A percentile compares a stretch with the other conserved stretches of the same genome.
These are phyloP conservation scores for Dothideomycetes sp. DNA, from an alignment of 2,329 filamentous ascomycete species.

Conservation along the genomic window DNA sequence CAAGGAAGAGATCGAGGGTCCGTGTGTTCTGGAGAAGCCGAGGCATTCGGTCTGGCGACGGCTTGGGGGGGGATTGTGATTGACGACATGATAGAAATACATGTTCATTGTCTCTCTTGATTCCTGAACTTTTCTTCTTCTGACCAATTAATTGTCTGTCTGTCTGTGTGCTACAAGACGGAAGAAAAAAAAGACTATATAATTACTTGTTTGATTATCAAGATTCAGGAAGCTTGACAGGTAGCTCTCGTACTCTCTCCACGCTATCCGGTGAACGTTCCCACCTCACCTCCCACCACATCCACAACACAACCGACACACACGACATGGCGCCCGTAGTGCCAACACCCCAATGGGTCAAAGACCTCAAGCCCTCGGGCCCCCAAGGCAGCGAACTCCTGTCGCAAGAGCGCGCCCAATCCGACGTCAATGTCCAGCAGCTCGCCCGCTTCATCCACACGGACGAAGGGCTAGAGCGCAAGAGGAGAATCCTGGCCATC, in stretches of 20 bases:
- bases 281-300: too few species aligned
- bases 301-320: not conserved
- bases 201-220: too few species aligned
- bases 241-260: too few species aligned
- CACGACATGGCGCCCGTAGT: constrained; percentile 10
- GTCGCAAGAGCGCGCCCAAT: constrained; percentile 54
- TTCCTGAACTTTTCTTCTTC: not conserved
- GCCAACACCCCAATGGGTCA: constrained; percentile 49
- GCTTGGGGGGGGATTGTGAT: not conserved
- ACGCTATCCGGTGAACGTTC: too few species aligned
- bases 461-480: constrained; percentile 50
- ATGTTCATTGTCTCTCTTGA: not conserved
- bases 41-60: not conserved
- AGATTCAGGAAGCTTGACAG: too few species aligned
- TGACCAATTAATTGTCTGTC: not conserved
- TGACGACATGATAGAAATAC: not conserved
- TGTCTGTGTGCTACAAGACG: too few species aligned
- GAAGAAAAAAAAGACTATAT: too few species aligned
- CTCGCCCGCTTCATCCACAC: constrained; percentile 61
- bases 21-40: not conserved
- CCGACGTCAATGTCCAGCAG: constrained; percentile 55
- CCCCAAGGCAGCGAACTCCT: constrained; percentile 62
- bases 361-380: constrained; percentile 52
- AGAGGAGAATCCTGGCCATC: constrained; percentile 50
- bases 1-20: too few species aligned